Percentiles rank a stretch among this genome's conserved stretches.
Conservation (phyloP, 192 early-diverging fungal species). For the Gonapodya sp. region DNA sequence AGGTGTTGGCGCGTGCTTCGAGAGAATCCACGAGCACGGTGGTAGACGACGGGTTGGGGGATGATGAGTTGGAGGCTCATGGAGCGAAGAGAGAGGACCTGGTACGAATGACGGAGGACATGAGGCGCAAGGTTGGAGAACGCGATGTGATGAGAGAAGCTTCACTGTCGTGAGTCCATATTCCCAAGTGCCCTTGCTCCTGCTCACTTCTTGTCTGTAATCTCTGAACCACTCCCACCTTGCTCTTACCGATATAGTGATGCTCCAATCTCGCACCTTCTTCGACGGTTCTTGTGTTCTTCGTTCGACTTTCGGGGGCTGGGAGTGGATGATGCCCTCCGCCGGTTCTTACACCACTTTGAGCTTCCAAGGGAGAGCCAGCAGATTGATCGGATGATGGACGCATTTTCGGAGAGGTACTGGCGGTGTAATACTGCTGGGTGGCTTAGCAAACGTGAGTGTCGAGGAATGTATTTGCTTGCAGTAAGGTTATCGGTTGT, state of each 20-base stretch:
- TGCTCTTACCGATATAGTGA: background rate
- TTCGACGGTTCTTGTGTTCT: background rate
- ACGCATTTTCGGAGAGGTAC: conserved; percentile 63
- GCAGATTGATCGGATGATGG: conserved; percentile 73
- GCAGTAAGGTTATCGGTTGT: too few relatives aligned
- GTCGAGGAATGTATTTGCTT: background rate
- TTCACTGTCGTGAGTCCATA: background rate
- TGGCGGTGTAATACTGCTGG: background rate
- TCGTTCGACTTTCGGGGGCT: background rate
- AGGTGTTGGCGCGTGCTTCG: background rate
- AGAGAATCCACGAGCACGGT: background rate
- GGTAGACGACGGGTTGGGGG: background rate
- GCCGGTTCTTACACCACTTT: conserved; percentile 67
- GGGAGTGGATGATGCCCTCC: conserved; percentile 77
- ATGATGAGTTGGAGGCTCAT: background rate
- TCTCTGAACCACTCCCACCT: background rate
- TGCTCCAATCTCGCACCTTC: background rate
- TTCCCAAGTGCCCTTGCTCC: background rate
- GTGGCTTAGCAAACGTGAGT: background rate
- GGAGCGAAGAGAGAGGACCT: background rate
- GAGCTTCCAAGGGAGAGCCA: conserved; percentile 70
- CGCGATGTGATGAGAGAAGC: background rate
- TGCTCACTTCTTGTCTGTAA: background rate
- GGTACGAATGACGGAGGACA: background rate
- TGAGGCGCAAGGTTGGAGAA: background rate